Evolutionary conservation across 352 stramenopile species (phyloP), one percentile per base, ranked within the genome.

Genomic region (Thalassiosira pacifica): DNA sequence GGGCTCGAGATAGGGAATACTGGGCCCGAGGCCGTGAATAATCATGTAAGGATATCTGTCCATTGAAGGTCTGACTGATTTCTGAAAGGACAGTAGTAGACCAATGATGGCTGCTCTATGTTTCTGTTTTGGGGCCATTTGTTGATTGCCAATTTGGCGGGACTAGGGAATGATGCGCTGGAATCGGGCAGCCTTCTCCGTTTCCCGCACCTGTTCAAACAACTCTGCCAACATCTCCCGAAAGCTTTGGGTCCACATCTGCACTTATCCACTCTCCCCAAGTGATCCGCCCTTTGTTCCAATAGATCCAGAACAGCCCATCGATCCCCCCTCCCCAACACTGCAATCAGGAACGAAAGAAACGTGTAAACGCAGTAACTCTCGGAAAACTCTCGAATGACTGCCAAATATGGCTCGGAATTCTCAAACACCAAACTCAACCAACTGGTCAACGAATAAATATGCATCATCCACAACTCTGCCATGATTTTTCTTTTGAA

Each of bases 361-460:
- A 99, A 99, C 27, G 98, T 95, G 76, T 98, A 99, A 71, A 99
- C 97, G 5, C 98, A 97, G 85, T 99, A 99, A 63, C 96, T 96
- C 92, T 99, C 83, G 87, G 98, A 99, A 82, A 96, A 98, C 78
- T 99, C 97, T 29, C 97, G 93, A 84, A 98, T 93, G 57, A 98
- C 92, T 82, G 97, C 96, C n/a, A 99, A 87, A 74, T 97, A 98
- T 53, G 97, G 77, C 19, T 96, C 95, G 0, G 91, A 92, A 42
- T 95, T 88, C 85, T 57, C 31, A 66, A 92, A 89, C 27, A 93
- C 59, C n/a, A 96, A 71, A 22, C 77, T 91, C 22, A 96, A 40
- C 88, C 92, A 95, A 52, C 74, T 90, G 55, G 88, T 88, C 0
- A 93, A 69, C 13, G 86, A 81, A 77, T 96, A 96, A 40, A 96